Evolutionary conservation across 2,329 filamentous ascomycete genomes (phyloP).

Genomic region (Dothideomycetes sp.): DNA sequence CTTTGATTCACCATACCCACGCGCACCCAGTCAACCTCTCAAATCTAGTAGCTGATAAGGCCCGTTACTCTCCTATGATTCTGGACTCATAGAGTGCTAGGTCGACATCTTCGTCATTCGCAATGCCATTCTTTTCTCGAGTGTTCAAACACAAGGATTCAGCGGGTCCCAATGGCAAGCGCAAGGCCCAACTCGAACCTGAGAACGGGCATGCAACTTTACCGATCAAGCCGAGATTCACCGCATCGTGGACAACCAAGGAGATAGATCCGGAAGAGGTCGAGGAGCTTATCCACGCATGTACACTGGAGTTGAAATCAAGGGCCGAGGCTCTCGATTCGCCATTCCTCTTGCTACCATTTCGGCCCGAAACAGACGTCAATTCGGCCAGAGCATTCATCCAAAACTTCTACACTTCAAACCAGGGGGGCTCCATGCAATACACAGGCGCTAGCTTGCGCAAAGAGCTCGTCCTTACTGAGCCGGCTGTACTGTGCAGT

Average conservation of each 20-base stretch:
- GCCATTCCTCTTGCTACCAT: constrained; percentile 87
- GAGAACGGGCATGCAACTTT: constrained; percentile 40
- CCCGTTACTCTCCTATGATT: too few species aligned
- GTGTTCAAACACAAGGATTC: constrained; percentile 67
- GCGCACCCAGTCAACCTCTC: too few species aligned
- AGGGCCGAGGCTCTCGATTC: constrained; percentile 71
- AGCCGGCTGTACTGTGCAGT: constrained; percentile 91
- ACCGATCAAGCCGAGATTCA: constrained; percentile 63
- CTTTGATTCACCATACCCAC: too few species aligned
- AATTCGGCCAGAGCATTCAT: constrained; percentile 87
- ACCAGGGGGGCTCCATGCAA: constrained; percentile 45
- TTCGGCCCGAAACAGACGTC: constrained; percentile 84
- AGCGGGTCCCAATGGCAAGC: constrained; percentile 51
- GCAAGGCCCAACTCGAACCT: constrained; percentile 33
- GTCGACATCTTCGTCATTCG: constrained; percentile 1
- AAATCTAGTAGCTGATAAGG: too few species aligned
- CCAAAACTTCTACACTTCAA: constrained; percentile 76
- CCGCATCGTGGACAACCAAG: constrained; percentile 75
- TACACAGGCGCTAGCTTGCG: constrained; percentile 58
- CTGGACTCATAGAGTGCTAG: too few species aligned
- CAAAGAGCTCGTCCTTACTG: constrained; percentile 83
- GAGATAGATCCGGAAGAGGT: constrained; percentile 83
- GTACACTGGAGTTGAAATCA: constrained; percentile 84
- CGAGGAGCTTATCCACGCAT: constrained; percentile 72
- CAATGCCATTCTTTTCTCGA: constrained; percentile 48